Evolutionary conservation across 768 basidiomycete species (phyloP), one percentile per base, ranked within the genome.

Genomic region (Mycena maculata): DNA sequence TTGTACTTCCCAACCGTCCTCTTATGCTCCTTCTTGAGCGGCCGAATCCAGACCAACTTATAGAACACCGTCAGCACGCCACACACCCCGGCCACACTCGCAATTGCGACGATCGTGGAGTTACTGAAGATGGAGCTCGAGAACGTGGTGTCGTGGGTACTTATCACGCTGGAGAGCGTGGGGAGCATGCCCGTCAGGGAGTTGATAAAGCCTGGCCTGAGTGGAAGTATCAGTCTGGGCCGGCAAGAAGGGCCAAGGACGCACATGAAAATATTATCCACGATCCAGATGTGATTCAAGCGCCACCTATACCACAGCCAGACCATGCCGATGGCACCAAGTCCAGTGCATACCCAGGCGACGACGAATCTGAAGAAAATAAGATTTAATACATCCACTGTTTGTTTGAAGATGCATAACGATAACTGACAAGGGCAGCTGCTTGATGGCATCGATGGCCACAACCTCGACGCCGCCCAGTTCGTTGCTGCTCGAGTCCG

Each of bases 221-320:
- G 65, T 10, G 13, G 39, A 25, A 22, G 33, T 54, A 27, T 16
- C n/a, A 39, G 23, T 23, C 31, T 44, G 38, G 25, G 20, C 42
- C 52, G 39, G 28, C 8, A 16, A 18, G n/a, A 1, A 47, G 4
- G 41, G 22, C 33, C 22, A 33, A 52, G 12, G 10, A 73, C 86
- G 64, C 63, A 89, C 87, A 88, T 62, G 73, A 88, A 89, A 50
- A 89, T 79, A 42, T 82, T 85, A 74, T 87, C 87, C 7, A 84
- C 75, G 27, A 85, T 71, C 88, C 88, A 90, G 55, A 90, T 72
- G 69, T 88, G 89, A 67, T 89, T 90, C 54, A 76, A 76, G 70
- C 78, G 80, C 87, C 88, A 89, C 67, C 81, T 79, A 83, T 85
- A 88, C 86, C 87, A 87, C 23, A 89, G 72, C 78, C 83, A 89